A percentile compares a stretch with the other conserved stretches of the same genome.
Evolutionary conservation across 495 filamentous ascomycete species (phyloP).

Genomic region (Neurospora tetraspora): DNA sequence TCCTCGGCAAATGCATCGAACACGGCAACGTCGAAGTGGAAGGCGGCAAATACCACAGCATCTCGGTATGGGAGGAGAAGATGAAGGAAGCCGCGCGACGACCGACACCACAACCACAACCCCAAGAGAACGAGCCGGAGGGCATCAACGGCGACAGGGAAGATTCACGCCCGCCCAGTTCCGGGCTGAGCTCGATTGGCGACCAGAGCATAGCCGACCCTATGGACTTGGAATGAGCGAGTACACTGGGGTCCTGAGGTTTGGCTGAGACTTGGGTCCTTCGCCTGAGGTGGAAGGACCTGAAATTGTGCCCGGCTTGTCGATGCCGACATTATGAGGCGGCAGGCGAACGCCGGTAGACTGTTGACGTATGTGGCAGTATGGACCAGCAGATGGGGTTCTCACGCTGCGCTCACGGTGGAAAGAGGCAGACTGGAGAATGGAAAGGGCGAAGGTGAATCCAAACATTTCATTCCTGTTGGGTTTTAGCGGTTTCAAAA

Average conservation of each 20-base stretch:
- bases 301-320: not conserved
- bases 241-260: not conserved
- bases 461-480: not conserved
- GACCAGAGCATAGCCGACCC: slow-evolving; percentile 33
- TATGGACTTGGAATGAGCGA: slow-evolving; percentile 21
- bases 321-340: not conserved
- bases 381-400: not conserved
- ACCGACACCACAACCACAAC: slow-evolving; percentile 10
- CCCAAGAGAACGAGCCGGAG: not conserved
- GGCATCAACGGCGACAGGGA: slow-evolving; percentile 5
- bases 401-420: not conserved
- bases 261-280: not conserved
- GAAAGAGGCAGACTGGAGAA: no score
- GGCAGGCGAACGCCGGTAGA: not conserved
- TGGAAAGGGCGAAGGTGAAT: not conserved
- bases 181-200: slow-evolving; percentile 41
- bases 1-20: slow-evolving; percentile 60
- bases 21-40: slow-evolving; percentile 60
- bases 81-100: slow-evolving; percentile 16
- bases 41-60: slow-evolving; percentile 54
- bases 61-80: slow-evolving; percentile 52
- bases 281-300: not conserved
- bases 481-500: not conserved
- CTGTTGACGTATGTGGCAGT: not conserved
- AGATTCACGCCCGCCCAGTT: slow-evolving; percentile 38